Percentiles rank a stretch among this genome's conserved stretches.
Evolutionary conservation across 2,329 filamentous ascomycete genomes (phyloP).

Genomic region (Hypoxylon rubiginosum): DNA sequence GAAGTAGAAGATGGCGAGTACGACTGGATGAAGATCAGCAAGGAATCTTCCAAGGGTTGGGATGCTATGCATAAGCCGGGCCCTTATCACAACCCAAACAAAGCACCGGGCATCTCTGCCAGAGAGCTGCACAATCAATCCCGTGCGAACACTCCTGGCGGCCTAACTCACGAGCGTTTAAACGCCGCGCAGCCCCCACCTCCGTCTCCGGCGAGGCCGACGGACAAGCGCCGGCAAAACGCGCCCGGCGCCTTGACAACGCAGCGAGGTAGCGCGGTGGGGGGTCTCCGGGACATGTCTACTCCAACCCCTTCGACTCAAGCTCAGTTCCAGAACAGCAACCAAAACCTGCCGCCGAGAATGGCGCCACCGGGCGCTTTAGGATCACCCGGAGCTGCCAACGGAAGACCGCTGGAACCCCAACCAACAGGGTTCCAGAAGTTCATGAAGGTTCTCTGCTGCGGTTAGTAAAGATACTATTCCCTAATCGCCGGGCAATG

Average conservation of each 20-base stretch:
- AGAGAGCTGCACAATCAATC: slow-evolving; percentile 85
- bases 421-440: slow-evolving; percentile 90
- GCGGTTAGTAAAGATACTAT: slow-evolving; percentile 69
- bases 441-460: slow-evolving; percentile 92
- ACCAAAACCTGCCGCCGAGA: slow-evolving; percentile 82
- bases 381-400: slow-evolving; percentile 68
- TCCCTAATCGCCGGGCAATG: neutral
- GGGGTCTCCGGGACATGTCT: slow-evolving; percentile 80
- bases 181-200: slow-evolving; percentile 92
- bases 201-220: slow-evolving; percentile 86
- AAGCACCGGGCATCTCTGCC: slow-evolving; percentile 83
- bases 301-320: slow-evolving; percentile 92
- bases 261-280: slow-evolving; percentile 82
- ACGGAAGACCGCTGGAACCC: slow-evolving; percentile 72
- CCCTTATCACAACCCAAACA: slow-evolving; percentile 81
- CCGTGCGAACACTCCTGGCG: slow-evolving; percentile 76
- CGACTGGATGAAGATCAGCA: slow-evolving; percentile 99
- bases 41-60: slow-evolving; percentile 87
- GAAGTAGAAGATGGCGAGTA: slow-evolving; percentile 98
- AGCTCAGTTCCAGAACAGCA: slow-evolving; percentile 96
- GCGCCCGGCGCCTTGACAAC: slow-evolving; percentile 78
- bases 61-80: slow-evolving; percentile 80
- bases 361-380: slow-evolving; percentile 72
- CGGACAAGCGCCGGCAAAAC: slow-evolving; percentile 85
- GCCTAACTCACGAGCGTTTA: slow-evolving; percentile 88